phyloP scores from a whole-genome alignment of 2,329 filamentous ascomycete genomes.

The Claviceps spartinae region DNA sequence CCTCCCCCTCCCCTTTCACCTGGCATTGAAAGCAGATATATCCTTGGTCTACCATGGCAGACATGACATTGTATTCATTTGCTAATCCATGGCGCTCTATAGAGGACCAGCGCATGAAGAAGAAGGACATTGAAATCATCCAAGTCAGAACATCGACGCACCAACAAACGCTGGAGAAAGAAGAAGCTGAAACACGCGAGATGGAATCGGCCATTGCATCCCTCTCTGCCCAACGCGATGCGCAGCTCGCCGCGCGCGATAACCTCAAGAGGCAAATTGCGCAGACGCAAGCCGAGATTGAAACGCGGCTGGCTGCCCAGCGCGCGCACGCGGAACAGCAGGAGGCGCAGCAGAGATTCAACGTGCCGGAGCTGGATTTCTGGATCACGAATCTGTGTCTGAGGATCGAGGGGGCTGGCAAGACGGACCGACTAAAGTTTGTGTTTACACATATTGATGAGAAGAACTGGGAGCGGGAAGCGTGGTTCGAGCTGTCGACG shows the following conservation, averaged over 20 bases:
- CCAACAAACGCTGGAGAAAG: slow-evolving; percentile 61
- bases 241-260: slow-evolving; percentile 43
- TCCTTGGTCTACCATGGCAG: neutral
- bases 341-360: slow-evolving; percentile 74
- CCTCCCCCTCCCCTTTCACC: neutral
- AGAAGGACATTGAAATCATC: slow-evolving; percentile 73
- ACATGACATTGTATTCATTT: neutral
- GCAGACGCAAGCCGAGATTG: slow-evolving; percentile 57
- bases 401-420: slow-evolving; percentile 76
- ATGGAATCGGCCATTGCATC: slow-evolving; percentile 51
- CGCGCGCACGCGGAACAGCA: slow-evolving; percentile 58
- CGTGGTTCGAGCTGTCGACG: slow-evolving; percentile 85
- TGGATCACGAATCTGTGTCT: slow-evolving; percentile 88
- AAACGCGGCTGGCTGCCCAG: slow-evolving; percentile 56
- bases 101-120: slow-evolving; percentile 89
- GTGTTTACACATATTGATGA: slow-evolving; percentile 80
- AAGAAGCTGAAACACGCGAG: slow-evolving; percentile 62
- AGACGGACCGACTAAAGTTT: slow-evolving; percentile 77
- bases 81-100: slow-evolving; percentile 6
- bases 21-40: neutral
- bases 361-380: slow-evolving; percentile 86
- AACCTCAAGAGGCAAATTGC: slow-evolving; percentile 47
- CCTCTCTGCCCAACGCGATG: slow-evolving; percentile 46
- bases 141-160: slow-evolving; percentile 57
- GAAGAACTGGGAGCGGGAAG: slow-evolving; percentile 75